Base-by-base conservation (phyloP, 2,329 filamentous ascomycete genomes). In the Scorias spongiosa region DNA sequence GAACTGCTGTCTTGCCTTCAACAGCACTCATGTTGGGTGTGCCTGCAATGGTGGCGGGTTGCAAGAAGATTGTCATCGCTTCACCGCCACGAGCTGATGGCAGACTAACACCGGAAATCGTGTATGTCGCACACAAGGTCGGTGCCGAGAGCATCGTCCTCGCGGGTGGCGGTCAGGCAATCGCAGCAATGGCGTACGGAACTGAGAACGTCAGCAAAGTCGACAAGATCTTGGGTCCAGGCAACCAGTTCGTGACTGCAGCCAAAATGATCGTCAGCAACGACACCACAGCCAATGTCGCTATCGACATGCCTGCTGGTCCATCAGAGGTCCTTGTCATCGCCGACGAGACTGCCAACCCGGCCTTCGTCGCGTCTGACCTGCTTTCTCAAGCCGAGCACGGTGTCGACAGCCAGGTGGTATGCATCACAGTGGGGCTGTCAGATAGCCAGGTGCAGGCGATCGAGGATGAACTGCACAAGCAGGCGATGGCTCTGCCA, bases 181-280 rank as follows among this genome's bases (percentile, higher is more conserved):
- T 98, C 32, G 91, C 89, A 15, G 91, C 91, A 40, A 83, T 98
- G 81, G 91, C 91, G 2, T 98, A 98, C 66, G 91, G 91, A 40
- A 98, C 91, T 0, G 83, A 95, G 65, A 89, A 80, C 54, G 78
- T 98, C 42, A 84, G 72, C 63, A 98, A 98, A 69, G 91, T 98
- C 7, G 91, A 98, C 72, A 98, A 98, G 76, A 95, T 98, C 54
- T 77, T 96, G 10, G 91, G 91, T 0, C 91, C 91, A 2, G 91
- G 91, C 30, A 98, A 98, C 66, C 91, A 96, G 64, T 98, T 96
- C 59, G 91, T 98, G 36, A 98, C 91, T 0, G 91, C 91, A 1
- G 91, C 85, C 42, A 98, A 98, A 75, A 98, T 98, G 91, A 75
- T 88, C 55, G 91, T 98, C 38, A 85, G 82, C 64, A 98, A 98